Conservation (phyloP, 305 asterid genomes). For the Solanum hybrid region DNA sequence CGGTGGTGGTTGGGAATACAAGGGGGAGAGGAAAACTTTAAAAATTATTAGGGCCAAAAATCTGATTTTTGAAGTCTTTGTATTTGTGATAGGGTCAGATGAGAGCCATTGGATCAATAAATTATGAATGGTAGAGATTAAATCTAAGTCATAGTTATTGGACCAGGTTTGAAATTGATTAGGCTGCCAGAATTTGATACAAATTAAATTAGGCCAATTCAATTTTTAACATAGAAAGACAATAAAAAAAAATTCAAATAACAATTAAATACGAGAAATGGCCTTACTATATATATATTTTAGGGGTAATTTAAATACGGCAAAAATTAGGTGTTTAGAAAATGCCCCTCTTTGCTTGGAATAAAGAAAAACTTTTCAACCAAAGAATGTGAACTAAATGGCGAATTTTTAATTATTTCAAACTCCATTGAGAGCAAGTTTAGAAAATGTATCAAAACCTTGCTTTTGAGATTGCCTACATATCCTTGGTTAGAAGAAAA, state of each 20-base stretch:
- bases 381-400: neutral
- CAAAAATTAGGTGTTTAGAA: neutral
- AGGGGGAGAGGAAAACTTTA: neutral
- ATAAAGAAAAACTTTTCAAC: neutral
- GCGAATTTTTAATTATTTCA: too few relatives aligned
- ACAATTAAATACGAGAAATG: too few relatives aligned
- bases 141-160: neutral
- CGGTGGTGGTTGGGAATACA: neutral
- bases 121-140: neutral
- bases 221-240: neutral
- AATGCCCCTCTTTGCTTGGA: neutral
- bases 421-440: neutral
- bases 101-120: neutral
- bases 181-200: neutral
- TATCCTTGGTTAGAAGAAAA: neutral
- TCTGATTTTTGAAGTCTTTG: neutral
- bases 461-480: neutral
- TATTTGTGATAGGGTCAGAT: neutral
- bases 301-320: neutral
- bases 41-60: neutral
- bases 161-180: neutral
- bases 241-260: neutral
- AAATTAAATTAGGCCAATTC: neutral
- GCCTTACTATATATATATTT: neutral
- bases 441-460: neutral